phyloP scores from a whole-genome alignment of 148 eudicot genomes.

The Rhododendron henanense region DNA sequence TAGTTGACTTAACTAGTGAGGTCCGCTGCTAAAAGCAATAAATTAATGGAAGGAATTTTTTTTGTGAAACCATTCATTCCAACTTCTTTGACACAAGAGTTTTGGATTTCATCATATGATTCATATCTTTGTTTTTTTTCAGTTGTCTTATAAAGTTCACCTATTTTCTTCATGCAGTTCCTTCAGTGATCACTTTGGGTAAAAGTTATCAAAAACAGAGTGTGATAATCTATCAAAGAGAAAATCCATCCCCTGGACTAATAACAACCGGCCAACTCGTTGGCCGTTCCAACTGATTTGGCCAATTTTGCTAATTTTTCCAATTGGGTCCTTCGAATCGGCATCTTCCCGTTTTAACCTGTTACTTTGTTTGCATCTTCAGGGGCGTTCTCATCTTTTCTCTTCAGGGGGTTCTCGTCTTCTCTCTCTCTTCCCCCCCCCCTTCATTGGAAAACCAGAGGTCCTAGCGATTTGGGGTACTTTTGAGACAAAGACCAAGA shows the following conservation, averaged over 20 bases:
- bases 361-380: too few relatives aligned
- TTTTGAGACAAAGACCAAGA: too few relatives aligned
- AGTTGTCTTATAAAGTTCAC: not conserved
- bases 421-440: too few relatives aligned
- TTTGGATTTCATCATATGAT: not conserved
- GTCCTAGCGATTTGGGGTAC: too few relatives aligned
- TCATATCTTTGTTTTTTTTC: not conserved
- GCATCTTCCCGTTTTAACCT: too few relatives aligned
- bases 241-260: slow-evolving; percentile 20
- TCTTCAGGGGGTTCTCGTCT: too few relatives aligned
- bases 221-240: slow-evolving; percentile 40
- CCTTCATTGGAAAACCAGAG: too few relatives aligned
- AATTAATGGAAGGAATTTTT: not conserved
- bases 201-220: slow-evolving; percentile 49
- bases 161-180: slow-evolving; percentile 44
- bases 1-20: not conserved
- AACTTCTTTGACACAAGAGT: not conserved
- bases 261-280: too few relatives aligned
- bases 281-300: too few relatives aligned
- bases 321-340: too few relatives aligned
- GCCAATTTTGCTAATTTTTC: too few relatives aligned
- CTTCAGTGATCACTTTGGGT: slow-evolving; percentile 50
- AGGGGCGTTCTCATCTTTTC: too few relatives aligned
- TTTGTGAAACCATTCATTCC: not conserved
- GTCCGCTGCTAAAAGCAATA: not conserved